A percentile compares a stretch with the other conserved stretches of the same genome.
phyloP scores from a whole-genome alignment of 495 filamentous ascomycete genomes.

The Neurospora sp. region DNA sequence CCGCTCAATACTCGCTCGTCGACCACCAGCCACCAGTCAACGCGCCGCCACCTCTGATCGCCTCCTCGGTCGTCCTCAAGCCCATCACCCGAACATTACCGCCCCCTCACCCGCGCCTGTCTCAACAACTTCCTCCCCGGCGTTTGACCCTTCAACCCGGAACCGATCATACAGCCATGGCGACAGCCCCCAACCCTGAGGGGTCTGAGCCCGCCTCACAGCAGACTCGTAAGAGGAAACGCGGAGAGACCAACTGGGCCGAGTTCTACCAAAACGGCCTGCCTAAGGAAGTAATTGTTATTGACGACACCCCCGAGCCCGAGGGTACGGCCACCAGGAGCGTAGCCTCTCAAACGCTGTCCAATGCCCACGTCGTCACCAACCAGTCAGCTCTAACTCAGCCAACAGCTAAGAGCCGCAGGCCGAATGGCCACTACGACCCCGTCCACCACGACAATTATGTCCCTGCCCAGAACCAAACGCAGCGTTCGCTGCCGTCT shows the following conservation, averaged over 20 bases:
- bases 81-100: not conserved
- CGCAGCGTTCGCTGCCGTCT: conserved; percentile 31
- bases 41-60: conserved; percentile 14
- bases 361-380: conserved; percentile 13
- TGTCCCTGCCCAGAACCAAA: conserved; percentile 60
- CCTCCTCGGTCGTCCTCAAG: conserved; percentile 9
- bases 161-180: conserved; percentile 25
- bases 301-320: conserved; percentile 77
- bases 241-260: conserved; percentile 65
- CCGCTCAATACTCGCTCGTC: conserved; percentile 23
- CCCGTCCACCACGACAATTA: conserved; percentile 29
- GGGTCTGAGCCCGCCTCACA: conserved; percentile 19
- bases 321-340: conserved; percentile 28
- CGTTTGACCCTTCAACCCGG: conserved; percentile 10
- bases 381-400: conserved; percentile 15
- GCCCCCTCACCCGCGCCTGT: not conserved
- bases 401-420: conserved; percentile 38
- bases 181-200: conserved; percentile 21
- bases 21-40: conserved; percentile 30
- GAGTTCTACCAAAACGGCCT: conserved; percentile 89
- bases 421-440: conserved; percentile 45
- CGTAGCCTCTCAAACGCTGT: conserved; percentile 18
- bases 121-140: not conserved
- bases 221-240: conserved; percentile 41
- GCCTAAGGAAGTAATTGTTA: conserved; percentile 90